Base-by-base conservation (phyloP, 805 yeast species). In the Metschnikowia vanudenii region DNA sequence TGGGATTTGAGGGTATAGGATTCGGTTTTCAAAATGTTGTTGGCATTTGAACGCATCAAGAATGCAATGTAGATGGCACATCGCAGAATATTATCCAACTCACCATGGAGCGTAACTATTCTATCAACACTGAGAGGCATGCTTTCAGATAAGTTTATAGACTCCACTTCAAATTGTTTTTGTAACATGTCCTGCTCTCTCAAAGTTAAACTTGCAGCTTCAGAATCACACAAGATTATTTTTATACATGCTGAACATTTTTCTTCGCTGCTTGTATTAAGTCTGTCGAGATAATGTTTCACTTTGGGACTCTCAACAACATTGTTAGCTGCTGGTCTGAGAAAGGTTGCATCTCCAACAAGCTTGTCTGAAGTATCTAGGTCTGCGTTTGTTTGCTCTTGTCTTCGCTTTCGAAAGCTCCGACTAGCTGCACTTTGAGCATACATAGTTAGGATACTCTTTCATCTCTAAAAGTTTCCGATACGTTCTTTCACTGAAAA, bases 1-100 rank as follows among this genome's bases (percentile, higher is more conserved):
- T 55, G 41, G 2, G 69, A 64, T 42, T 68, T 69, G 37, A 71
- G 61, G 1, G 73, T 71, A 45, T 54, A 62, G 8, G 54, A 40
- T 38, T 61, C 60, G 26, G 43, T 43, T 8, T 53, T 46, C 17
- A 55, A 45, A 9, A 62, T 32, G 35, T 63, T 64, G 44, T 70
- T 70, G 26, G 67, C 42, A 24, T 55, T 57, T 2, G 64, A 60
- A 29, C 48, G 53, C 31, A 64, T 42, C 4, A 62, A 28, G 47
- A 56, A 71, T 2, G 68, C 51, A 11, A 67, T 38, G 39, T 50
- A 69, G 2, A 65, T 43, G 4, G 59, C 57, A 4, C 65, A 60
- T 34, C 60, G 61, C 49, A 19, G 64, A 39, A n/a, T 61, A 50
- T 8, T 53, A 41, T 7, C 51, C 49, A 18, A 50, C 24, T 11